phyloP scores from a whole-genome alignment of 768 basidiomycete genomes.

The Macrolepiota albuminosa region DNA sequence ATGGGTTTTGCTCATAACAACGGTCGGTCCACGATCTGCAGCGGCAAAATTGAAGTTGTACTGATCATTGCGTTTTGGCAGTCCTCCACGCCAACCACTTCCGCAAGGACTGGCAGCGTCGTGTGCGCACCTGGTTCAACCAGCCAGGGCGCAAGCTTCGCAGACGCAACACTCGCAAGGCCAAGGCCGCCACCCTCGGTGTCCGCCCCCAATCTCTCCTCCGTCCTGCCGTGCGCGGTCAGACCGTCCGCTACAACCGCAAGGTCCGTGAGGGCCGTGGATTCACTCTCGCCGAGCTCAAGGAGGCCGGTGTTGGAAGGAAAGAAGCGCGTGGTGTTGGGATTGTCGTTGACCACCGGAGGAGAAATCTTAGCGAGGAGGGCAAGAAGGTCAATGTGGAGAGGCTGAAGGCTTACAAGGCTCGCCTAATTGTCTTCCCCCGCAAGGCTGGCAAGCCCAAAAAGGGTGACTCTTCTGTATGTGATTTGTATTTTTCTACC shows the following conservation, averaged over 20 bases:
- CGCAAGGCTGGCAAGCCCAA: conserved; percentile 93
- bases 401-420: conserved; percentile 90
- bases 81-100: conserved; percentile 94
- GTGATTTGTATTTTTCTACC: conserved; percentile 26
- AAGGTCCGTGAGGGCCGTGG: conserved; percentile 96
- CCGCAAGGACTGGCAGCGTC: conserved; percentile 99
- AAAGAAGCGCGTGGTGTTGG: conserved; percentile 93
- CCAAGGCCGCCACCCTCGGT: conserved; percentile 86
- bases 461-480: conserved; percentile 88
- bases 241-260: conserved; percentile 97
- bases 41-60: background rate
- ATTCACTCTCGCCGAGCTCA: conserved; percentile 91
- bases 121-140: conserved; percentile 97
- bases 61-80: conserved; percentile 19
- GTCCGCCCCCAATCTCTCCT: conserved; percentile 89
- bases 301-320: conserved; percentile 90
- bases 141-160: conserved; percentile 98
- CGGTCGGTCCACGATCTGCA: conserved; percentile 39
- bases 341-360: conserved; percentile 94
- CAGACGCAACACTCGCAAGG: conserved; percentile 87
- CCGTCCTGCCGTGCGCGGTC: conserved; percentile 94
- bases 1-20: conserved; percentile 84
- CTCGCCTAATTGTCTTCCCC: conserved; percentile 93
- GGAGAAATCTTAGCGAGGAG: conserved; percentile 95
- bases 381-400: conserved; percentile 94